Conservation (phyloP, 345 rosid genomes). For the Ailanthus altissimus region DNA sequence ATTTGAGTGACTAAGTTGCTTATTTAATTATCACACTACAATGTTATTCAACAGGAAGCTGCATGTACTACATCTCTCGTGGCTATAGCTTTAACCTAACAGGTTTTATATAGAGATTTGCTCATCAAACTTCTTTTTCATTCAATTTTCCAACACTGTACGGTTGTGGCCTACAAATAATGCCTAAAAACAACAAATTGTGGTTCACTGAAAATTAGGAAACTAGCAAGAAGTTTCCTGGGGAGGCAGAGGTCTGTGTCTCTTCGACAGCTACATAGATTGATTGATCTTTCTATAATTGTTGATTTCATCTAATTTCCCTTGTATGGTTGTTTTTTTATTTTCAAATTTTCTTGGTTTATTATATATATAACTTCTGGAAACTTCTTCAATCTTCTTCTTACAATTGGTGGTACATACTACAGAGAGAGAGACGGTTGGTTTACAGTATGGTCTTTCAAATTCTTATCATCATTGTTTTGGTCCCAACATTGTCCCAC, state of each 20-base stretch:
- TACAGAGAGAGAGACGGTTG: too few species aligned
- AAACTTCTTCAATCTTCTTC: neutral
- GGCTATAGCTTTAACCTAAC: neutral
- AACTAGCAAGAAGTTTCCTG: constrained; percentile 24
- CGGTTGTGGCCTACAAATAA: neutral
- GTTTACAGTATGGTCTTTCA: too few species aligned
- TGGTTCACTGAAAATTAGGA: neutral
- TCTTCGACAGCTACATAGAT: neutral
- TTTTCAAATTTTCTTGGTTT: too few species aligned
- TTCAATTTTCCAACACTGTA: neutral
- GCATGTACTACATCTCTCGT: neutral
- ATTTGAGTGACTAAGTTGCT: neutral
- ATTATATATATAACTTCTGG: too few species aligned
- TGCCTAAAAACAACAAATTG: neutral
- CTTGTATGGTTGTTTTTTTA: too few species aligned
- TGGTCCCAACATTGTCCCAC: too few species aligned
- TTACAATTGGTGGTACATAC: too few species aligned
- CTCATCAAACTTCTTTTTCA: neutral
- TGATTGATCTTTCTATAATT: too few species aligned
- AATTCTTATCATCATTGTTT: too few species aligned
- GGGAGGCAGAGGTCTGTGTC: neutral
- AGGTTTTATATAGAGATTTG: constrained; percentile 6
- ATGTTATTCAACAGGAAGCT: too few species aligned
- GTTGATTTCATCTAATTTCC: too few species aligned
- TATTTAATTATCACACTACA: too few species aligned